Percentiles rank a stretch among this genome's conserved stretches.
Evolutionary conservation across 2,329 filamentous ascomycete species (phyloP).

Genomic region (Alternaria metachromatica): DNA sequence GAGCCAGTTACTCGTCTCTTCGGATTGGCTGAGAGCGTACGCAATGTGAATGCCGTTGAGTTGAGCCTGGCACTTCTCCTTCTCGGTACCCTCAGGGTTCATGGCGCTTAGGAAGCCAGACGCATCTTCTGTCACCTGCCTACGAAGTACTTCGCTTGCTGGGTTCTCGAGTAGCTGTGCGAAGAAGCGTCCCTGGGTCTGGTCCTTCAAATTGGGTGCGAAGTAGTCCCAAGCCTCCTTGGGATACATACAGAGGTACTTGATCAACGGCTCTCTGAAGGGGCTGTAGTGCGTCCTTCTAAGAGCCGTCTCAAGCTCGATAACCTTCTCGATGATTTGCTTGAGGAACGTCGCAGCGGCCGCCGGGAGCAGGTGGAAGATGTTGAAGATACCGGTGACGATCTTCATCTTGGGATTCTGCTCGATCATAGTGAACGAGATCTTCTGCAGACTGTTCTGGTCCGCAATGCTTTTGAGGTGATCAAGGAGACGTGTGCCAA

Average conservation of each 20-base stretch:
- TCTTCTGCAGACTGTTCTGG: conserved; percentile 78
- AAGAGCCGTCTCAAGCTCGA: conserved; percentile 84
- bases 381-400: conserved; percentile 91
- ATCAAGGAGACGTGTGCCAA: conserved; percentile 89
- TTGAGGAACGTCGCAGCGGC: conserved; percentile 92
- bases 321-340: conserved; percentile 84
- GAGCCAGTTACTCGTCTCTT: conserved; percentile 71
- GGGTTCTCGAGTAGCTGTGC: conserved; percentile 82
- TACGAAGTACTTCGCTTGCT: conserved; percentile 75
- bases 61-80: conserved; percentile 75
- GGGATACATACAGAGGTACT: conserved; percentile 91
- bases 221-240: conserved; percentile 86
- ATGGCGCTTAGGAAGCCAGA: conserved; percentile 72
- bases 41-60: conserved; percentile 90
- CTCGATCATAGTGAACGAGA: conserved; percentile 93
- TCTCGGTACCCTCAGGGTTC: conserved; percentile 67
- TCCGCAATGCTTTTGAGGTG: conserved; percentile 93
- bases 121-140: conserved; percentile 75
- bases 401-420: conserved; percentile 93
- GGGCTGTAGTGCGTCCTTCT: conserved; percentile 89
- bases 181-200: conserved; percentile 88
- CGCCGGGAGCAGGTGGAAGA: conserved; percentile 93
- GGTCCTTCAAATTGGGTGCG: conserved; percentile 78
- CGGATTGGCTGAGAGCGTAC: conserved; percentile 75
- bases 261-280: conserved; percentile 87